These are phyloP conservation scores for Oryza meyeriana DNA, from an alignment of 176 grass and related monocot genomes.

Conservation along the genomic window DNA sequence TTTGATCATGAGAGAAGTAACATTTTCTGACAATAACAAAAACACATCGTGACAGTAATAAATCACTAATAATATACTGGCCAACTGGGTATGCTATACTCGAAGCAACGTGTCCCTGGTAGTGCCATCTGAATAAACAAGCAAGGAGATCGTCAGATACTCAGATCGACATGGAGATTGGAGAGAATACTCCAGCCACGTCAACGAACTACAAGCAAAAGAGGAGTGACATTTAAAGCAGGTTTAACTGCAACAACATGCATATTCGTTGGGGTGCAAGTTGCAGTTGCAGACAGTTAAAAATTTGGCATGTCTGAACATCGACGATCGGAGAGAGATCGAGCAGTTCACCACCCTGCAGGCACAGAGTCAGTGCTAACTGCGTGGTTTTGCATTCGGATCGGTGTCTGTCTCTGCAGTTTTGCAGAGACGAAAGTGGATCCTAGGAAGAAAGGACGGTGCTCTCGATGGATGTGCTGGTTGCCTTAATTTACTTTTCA, in stretches of 20 bases:
- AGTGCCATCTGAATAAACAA: constrained; percentile 30
- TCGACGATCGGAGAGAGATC: background rate
- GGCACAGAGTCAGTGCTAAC: background rate
- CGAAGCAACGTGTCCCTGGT: background rate
- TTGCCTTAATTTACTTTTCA: background rate
- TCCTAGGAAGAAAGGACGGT: constrained; percentile 23
- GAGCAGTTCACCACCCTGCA: background rate
- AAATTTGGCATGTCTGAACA: background rate
- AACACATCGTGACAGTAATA: background rate
- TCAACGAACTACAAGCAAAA: background rate
- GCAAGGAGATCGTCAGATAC: background rate
- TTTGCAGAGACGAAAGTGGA: constrained; percentile 2
- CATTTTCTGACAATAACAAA: background rate
- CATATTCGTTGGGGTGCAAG: background rate
- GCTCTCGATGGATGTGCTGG: background rate
- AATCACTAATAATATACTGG: background rate
- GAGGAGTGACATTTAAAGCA: background rate
- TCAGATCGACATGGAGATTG: background rate
- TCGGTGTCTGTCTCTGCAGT: background rate
- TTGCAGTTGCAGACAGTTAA: background rate
- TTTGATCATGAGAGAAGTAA: background rate
- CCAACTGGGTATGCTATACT: background rate
- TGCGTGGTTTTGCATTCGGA: constrained; percentile 27
- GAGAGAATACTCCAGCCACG: background rate
- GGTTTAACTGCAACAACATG: background rate